A percentile compares a stretch with the other conserved stretches of the same genome.
Evolutionary conservation across 139 green algal species (phyloP).

Genomic region (Chlorella sp.): DNA sequence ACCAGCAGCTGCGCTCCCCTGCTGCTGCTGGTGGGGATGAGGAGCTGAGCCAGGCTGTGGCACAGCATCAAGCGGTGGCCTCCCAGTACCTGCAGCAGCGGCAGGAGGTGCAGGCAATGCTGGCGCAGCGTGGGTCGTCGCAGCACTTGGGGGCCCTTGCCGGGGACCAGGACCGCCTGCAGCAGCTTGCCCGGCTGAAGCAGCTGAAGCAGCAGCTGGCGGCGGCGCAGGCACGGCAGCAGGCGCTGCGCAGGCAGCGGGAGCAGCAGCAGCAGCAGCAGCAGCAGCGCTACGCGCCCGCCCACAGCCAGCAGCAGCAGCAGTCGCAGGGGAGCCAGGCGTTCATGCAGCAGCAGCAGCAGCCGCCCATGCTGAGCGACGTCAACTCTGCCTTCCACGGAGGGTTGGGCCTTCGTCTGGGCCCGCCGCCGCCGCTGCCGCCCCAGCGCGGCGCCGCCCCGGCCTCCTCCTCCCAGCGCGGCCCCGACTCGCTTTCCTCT

Average conservation of each 20-base stretch:
- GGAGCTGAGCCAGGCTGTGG: neutral
- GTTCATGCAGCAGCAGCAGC: neutral
- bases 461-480: no score
- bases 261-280: neutral
- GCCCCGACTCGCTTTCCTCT: neutral
- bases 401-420: neutral
- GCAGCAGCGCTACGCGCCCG: neutral
- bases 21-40: no score
- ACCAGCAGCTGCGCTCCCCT: neutral
- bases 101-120: conserved; percentile 7
- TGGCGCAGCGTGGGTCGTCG: neutral
- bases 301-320: neutral
- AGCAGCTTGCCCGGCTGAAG: conserved; percentile 12
- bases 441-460: neutral
- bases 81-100: neutral
- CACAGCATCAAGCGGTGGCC: neutral
- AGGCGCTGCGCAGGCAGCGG: neutral
- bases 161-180: neutral
- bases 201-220: conserved; percentile 19
- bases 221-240: neutral
- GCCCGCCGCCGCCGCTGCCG: neutral
- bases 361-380: neutral
- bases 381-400: neutral
- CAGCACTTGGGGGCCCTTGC: neutral
- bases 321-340: neutral